phyloP scores from a whole-genome alignment of 768 basidiomycete genomes.

The Tulasnella sp. region DNA sequence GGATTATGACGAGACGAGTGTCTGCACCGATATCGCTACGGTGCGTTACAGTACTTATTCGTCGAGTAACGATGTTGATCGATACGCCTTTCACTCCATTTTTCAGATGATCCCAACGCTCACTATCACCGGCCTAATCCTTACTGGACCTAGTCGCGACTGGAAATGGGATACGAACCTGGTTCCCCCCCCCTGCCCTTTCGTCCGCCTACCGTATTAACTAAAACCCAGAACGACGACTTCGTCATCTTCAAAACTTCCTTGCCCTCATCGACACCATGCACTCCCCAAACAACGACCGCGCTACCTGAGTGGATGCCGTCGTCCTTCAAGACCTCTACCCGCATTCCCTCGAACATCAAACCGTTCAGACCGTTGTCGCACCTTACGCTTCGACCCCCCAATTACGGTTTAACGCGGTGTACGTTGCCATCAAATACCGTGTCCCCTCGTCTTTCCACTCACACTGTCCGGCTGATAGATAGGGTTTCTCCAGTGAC shows the following conservation, averaged over 20 bases:
- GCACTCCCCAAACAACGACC: conserved; percentile 28
- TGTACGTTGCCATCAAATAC: conserved; percentile 34
- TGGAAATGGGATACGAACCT: conserved; percentile 49
- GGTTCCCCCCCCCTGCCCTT: neutral
- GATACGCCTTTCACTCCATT: neutral
- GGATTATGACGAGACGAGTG: neutral
- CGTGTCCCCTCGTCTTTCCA: neutral
- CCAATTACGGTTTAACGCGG: conserved; percentile 52
- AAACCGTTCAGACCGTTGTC: neutral
- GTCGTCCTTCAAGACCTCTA: conserved; percentile 18
- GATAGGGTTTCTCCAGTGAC: conserved; percentile 48
- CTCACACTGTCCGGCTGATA: too few relatives aligned
- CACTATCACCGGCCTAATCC: conserved; percentile 37
- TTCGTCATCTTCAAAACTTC: neutral
- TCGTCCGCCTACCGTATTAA: neutral
- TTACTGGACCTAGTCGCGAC: conserved; percentile 62
- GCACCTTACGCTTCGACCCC: conserved; percentile 16
- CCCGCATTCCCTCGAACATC: conserved; percentile 22
- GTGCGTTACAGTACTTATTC: neutral
- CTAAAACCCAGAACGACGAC: neutral
- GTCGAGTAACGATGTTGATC: too few relatives aligned
- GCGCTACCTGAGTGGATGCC: neutral
- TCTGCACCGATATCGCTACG: neutral
- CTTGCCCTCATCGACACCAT: conserved; percentile 11
- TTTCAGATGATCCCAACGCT: conserved; percentile 19